phyloP scores from a whole-genome alignment of 2,329 filamentous ascomycete species.

The Cladosporium oxysporum region DNA sequence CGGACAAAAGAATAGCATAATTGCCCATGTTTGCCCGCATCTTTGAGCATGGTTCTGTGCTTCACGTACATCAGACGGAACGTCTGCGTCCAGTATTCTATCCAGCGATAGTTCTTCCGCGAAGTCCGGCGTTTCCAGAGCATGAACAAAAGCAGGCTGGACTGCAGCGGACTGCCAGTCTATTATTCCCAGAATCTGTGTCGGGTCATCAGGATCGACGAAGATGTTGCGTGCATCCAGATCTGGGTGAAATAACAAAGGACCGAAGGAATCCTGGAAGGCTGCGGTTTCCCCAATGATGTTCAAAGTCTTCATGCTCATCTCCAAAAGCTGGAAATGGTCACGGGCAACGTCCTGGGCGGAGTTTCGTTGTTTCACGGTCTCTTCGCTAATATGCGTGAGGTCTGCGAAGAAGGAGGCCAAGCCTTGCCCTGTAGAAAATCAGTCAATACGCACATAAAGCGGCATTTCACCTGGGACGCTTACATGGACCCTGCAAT shows the following conservation, averaged over 20 bases:
- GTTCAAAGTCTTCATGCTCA: background rate
- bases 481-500: background rate
- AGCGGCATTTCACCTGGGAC: background rate
- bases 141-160: conserved; percentile 25
- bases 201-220: conserved; percentile 36
- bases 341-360: background rate
- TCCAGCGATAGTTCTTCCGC: conserved; percentile 17
- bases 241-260: conserved; percentile 42
- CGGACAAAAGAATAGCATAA: background rate
- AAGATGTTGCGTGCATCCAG: conserved; percentile 43
- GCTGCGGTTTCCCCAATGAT: background rate
- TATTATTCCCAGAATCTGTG: conserved; percentile 36
- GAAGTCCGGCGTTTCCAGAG: conserved; percentile 26
- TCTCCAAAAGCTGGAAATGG: background rate
- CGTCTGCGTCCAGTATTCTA: background rate
- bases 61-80: background rate
- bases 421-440: background rate
- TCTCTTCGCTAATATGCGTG: background rate
- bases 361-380: background rate
- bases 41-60: background rate
- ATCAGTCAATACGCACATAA: background rate
- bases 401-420: background rate
- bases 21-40: background rate
- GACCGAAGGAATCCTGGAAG: background rate
- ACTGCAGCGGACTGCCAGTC: conserved; percentile 39